A percentile compares a stretch with the other conserved stretches of the same genome.
phyloP scores from a whole-genome alignment of 2,329 filamentous ascomycete genomes.

The Tolypocladium guangdongense region DNA sequence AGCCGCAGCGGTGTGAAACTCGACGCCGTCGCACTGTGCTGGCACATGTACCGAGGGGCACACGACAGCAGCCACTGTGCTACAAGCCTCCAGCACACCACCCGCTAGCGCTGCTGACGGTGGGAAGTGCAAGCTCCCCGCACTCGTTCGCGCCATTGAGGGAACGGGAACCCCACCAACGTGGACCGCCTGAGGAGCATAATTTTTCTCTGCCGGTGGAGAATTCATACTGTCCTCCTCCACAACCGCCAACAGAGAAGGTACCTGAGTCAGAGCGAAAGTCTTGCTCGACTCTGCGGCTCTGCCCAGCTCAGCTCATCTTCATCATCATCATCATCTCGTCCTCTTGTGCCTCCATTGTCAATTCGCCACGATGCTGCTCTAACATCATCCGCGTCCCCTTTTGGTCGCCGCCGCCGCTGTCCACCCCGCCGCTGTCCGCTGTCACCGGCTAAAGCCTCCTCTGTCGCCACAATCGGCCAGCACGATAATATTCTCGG shows the following conservation, averaged over 20 bases:
- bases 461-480: constrained; percentile 4
- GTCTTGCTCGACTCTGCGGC: not conserved
- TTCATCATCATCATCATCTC: not conserved
- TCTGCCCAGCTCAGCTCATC: not conserved
- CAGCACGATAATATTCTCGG: constrained; percentile 1
- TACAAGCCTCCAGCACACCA: no score
- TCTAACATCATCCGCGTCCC: not conserved
- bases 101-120: not conserved
- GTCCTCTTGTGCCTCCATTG: not conserved
- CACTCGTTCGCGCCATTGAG: not conserved
- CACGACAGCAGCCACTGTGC: not conserved
- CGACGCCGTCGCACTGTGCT: not conserved
- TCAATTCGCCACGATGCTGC: not conserved
- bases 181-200: not conserved
- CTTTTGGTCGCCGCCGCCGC: not conserved
- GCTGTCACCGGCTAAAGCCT: not conserved
- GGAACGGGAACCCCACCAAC: not conserved
- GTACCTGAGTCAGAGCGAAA: not conserved
- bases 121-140: not conserved
- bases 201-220: not conserved
- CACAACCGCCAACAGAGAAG: not conserved
- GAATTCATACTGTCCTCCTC: not conserved
- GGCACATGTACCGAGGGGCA: not conserved
- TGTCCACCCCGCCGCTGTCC: not conserved
- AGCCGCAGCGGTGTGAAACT: not conserved